These are phyloP conservation scores for Aspergillus avenaceus DNA, from an alignment of 495 filamentous ascomycete genomes.

Conservation along the genomic window DNA sequence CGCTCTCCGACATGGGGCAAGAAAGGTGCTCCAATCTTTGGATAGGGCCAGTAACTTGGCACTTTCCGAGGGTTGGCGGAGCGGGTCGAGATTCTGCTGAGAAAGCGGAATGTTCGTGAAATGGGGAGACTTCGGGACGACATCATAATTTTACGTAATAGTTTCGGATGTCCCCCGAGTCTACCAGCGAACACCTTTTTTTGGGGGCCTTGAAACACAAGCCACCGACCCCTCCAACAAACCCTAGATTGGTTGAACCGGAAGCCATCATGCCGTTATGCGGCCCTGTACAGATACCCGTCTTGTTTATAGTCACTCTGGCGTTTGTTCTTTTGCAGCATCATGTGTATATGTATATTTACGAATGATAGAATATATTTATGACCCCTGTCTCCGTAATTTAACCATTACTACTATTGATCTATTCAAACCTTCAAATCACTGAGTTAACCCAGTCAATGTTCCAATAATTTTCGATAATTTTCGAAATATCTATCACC, in stretches of 20 bases:
- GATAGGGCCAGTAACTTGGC: neutral
- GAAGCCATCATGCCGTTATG: neutral
- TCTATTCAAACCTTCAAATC: too few relatives aligned
- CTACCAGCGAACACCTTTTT: neutral
- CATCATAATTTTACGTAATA: neutral
- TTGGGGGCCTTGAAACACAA: neutral
- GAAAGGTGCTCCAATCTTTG: neutral
- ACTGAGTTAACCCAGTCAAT: too few relatives aligned
- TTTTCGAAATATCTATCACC: too few relatives aligned
- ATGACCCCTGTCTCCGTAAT: too few relatives aligned
- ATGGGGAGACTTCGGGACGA: neutral
- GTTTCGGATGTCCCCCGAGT: neutral
- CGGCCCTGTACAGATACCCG: neutral
- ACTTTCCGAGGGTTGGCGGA: neutral
- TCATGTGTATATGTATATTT: neutral
- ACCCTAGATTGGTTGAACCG: neutral
- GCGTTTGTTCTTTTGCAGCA: neutral
- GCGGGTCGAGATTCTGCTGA: too few relatives aligned
- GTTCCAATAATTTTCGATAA: too few relatives aligned
- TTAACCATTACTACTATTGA: too few relatives aligned
- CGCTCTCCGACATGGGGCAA: neutral
- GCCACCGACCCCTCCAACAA: neutral
- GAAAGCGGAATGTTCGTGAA: neutral
- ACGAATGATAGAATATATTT: neutral
- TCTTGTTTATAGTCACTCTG: neutral